Base-by-base conservation (phyloP, 2,329 filamentous ascomycete species). In the Endoconidiophora laricicola region DNA sequence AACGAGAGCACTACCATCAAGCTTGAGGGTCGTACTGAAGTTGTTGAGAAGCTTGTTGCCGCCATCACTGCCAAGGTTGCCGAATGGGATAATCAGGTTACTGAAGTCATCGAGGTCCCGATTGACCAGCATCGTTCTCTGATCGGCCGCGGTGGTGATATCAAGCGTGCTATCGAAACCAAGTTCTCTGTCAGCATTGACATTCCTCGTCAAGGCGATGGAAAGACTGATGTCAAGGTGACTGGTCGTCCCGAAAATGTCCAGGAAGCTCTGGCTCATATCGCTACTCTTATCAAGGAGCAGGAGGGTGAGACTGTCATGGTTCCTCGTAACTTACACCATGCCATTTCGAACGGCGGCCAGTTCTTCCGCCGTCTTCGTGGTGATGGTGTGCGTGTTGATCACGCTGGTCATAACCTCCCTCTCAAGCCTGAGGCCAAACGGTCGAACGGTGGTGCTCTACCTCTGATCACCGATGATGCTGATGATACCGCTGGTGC, bases 401-500 rank as follows among this genome's bases (percentile, higher is more conserved):
- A 96, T 63, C 91, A 96, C 62, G 84, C 79, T 50, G 87, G 88
- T 42, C 79, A 91, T 54, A 69, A 81, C 51, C 69, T 83, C 3
- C 91, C 91, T 4, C 63, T 79, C 38, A 87, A 81, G 66, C 75
- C 82, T 24, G 66, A 75, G 52, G 65, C 71, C 52, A 63, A 68
- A 6, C 73, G 76, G 20, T 69, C 71, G 38, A 81, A 77, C 55
- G 77, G 75, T 42, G 73, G 70, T 45, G 66, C 77, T 38, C 74
- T 94, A 51, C 91, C 91, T n/a, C 67, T 98, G 57, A 96, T 96
- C 65, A 96, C 88, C 0, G 91, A 96, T 60, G 85, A 91, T 48
- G 74, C 76, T 1, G 76, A 79, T 12, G 67, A 73, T 10, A 65
- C 73, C 20, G 70, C 76, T 5, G 79, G 83, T 55, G 76, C 72